These are phyloP conservation scores for Austroboletus novae-zelandiae DNA, from an alignment of 1,284 basidiomycete genomes.

Conservation along the genomic window DNA sequence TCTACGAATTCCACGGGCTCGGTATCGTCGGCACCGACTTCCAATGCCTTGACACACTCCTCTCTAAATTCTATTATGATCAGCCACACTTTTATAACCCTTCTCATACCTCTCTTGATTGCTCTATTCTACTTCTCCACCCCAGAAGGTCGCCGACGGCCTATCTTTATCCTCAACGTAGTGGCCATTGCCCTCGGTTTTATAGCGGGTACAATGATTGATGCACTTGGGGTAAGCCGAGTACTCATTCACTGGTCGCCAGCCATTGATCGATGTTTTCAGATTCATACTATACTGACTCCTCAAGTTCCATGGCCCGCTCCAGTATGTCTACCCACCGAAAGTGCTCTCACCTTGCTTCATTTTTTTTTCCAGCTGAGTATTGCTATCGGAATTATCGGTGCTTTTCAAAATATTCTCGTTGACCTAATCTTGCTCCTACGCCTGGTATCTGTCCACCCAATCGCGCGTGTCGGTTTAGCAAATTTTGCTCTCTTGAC, in stretches of 20 bases:
- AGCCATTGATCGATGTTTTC: conserved; percentile 1
- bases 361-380: conserved; percentile 7
- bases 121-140: conserved; percentile 33
- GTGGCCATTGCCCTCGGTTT: conserved; percentile 24
- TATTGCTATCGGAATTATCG: conserved; percentile 29
- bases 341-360: background rate
- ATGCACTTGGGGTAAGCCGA: conserved; percentile 19
- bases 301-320: conserved; percentile 17
- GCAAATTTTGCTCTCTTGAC: conserved; percentile 16
- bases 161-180: conserved; percentile 33
- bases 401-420: conserved; percentile 32
- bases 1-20: conserved; percentile 12
- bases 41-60: conserved; percentile 13
- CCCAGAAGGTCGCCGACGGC: conserved; percentile 18
- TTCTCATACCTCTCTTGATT: conserved; percentile 31
- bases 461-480: conserved; percentile 14
- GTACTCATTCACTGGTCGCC: background rate
- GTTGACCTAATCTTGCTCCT: conserved; percentile 30
- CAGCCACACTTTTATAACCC: conserved; percentile 25
- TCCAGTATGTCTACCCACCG: conserved; percentile 7
- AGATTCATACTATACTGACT: conserved; percentile 28
- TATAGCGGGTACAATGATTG: conserved; percentile 20
- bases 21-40: background rate
- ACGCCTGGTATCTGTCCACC: conserved; percentile 31
- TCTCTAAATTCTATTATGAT: conserved; percentile 24